phyloP scores from a whole-genome alignment of 2,329 filamentous ascomycete species.

The Chrysoporthe deuterocubensis region DNA sequence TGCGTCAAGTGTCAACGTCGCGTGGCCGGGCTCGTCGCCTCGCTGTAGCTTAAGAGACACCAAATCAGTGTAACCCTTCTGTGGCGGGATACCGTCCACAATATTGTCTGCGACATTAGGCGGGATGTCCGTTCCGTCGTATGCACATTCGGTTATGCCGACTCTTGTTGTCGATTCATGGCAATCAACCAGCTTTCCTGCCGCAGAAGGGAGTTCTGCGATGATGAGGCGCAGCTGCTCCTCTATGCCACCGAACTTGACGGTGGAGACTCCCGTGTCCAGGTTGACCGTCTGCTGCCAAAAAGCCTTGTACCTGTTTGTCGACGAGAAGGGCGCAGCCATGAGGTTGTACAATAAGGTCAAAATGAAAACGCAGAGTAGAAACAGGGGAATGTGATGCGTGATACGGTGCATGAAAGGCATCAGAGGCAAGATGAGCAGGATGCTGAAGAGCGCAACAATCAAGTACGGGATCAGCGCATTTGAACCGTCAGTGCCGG shows the following conservation, averaged over 20 bases:
- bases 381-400: slow-evolving; percentile 77
- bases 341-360: slow-evolving; percentile 85
- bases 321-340: slow-evolving; percentile 84
- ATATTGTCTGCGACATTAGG: slow-evolving; percentile 64
- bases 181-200: slow-evolving; percentile 64
- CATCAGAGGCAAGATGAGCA: slow-evolving; percentile 75
- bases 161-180: slow-evolving; percentile 46
- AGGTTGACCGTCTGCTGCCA: slow-evolving; percentile 84
- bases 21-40: slow-evolving; percentile 43
- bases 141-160: slow-evolving; percentile 68
- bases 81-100: slow-evolving; percentile 45
- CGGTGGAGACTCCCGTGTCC: slow-evolving; percentile 70
- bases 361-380: slow-evolving; percentile 72
- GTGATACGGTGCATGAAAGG: slow-evolving; percentile 89
- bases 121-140: slow-evolving; percentile 62
- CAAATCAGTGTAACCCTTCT: slow-evolving; percentile 58
- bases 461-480: slow-evolving; percentile 73
- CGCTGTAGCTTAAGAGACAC: slow-evolving; percentile 66
- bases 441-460: slow-evolving; percentile 68
- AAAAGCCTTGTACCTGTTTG: slow-evolving; percentile 81
- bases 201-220: slow-evolving; percentile 69
- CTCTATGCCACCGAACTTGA: slow-evolving; percentile 70
- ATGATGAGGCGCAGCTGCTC: slow-evolving; percentile 71
- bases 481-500: slow-evolving; percentile 79
- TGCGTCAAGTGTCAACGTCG: slow-evolving; percentile 69